Evolutionary conservation across 192 early-diverging fungal species (phyloP).

Genomic region (Backusella mclennaniae): DNA sequence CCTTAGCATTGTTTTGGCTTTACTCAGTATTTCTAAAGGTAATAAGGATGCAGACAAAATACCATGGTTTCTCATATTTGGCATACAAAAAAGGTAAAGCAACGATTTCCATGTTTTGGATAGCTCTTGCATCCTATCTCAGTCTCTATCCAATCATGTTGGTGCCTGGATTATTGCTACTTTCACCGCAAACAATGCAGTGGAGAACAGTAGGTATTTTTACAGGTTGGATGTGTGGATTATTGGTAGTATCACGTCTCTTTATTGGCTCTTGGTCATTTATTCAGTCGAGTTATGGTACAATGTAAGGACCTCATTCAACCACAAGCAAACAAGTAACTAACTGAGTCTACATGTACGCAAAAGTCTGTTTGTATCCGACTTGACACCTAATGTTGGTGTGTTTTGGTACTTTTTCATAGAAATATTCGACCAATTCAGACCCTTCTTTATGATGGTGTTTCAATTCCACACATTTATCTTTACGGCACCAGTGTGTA

Average conservation of each 20-base stretch:
- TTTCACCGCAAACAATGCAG: background rate
- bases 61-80: background rate
- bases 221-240: conserved; percentile 34
- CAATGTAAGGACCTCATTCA: conserved; percentile 56
- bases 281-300: conserved; percentile 64
- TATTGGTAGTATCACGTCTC: conserved; percentile 58
- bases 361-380: conserved; percentile 49
- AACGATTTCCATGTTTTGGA: conserved; percentile 60
- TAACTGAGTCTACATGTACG: too few species aligned
- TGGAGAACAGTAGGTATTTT: conserved; percentile 11
- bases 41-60: background rate
- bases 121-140: conserved; percentile 82
- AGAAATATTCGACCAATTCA: conserved; percentile 99
- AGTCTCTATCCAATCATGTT: conserved; percentile 88
- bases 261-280: conserved; percentile 72
- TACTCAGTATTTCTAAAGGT: conserved; percentile 46
- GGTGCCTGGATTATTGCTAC: conserved; percentile 53
- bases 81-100: conserved; percentile 18
- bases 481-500: conserved; percentile 81
- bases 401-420: conserved; percentile 99
- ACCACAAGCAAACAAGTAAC: background rate
- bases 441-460: conserved; percentile 87
- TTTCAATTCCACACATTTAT: conserved; percentile 94
- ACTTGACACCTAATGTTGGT: conserved; percentile 95
- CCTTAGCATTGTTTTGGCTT: conserved; percentile 66